These are phyloP conservation scores for Aspergillus versicolor DNA, from an alignment of 2,329 filamentous ascomycete species.

Conservation along the genomic window DNA sequence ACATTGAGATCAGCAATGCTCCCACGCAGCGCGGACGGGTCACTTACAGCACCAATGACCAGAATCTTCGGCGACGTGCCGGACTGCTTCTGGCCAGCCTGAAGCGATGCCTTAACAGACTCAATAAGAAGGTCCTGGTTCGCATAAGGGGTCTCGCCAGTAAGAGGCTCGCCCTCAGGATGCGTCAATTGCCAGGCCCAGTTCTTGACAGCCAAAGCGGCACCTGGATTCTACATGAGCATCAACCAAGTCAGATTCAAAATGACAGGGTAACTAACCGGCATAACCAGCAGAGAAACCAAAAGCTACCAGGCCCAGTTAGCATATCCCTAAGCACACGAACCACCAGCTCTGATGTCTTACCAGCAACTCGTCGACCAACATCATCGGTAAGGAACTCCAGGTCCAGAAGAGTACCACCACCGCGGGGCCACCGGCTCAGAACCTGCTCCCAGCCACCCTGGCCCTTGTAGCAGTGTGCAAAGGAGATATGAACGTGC, in stretches of 20 bases:
- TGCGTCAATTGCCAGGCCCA: conserved; percentile 82
- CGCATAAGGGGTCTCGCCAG: conserved; percentile 56
- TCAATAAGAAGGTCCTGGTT: conserved; percentile 72
- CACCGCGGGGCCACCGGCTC: conserved; percentile 73
- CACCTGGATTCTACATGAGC: conserved; percentile 42
- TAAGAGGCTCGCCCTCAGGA: conserved; percentile 64
- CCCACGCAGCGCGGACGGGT: neutral
- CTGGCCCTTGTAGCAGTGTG: conserved; percentile 75
- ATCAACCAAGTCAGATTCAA: neutral
- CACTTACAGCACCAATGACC: conserved; percentile 70
- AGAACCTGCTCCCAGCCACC: conserved; percentile 76
- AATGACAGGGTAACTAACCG: conserved; percentile 28
- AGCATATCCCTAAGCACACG: neutral
- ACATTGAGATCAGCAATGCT: neutral
- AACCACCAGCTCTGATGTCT: conserved; percentile 4
- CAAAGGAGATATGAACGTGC: conserved; percentile 71
- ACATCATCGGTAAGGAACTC: conserved; percentile 78
- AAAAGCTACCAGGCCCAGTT: conserved; percentile 32
- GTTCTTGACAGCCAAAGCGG: conserved; percentile 71
- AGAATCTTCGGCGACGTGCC: conserved; percentile 71
- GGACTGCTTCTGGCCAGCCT: conserved; percentile 63
- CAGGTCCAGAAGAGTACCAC: conserved; percentile 77
- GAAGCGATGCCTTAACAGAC: conserved; percentile 71
- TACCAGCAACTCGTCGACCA: conserved; percentile 56
- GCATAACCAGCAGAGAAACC: conserved; percentile 74